Conservation (phyloP, 257 asterid species). For the Plantago major region DNA sequence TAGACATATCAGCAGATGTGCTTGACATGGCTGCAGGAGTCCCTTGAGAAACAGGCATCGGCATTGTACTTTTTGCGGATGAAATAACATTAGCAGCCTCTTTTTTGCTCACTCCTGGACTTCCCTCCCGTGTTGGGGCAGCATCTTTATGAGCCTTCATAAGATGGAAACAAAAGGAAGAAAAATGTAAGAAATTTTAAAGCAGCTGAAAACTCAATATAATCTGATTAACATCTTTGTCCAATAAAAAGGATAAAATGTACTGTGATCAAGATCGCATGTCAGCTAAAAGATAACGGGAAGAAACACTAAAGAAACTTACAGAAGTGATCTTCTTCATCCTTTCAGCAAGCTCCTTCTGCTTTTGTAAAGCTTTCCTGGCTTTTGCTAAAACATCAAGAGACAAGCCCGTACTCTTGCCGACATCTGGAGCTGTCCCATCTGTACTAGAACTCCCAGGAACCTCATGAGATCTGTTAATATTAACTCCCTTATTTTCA, state of each 20-base stretch:
- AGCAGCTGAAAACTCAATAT: background rate
- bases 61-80: constrained; percentile 32
- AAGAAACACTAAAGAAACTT: constrained; percentile 29
- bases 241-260: constrained; percentile 6
- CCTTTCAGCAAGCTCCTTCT: constrained; percentile 69
- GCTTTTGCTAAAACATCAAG: constrained; percentile 89
- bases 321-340: constrained; percentile 71
- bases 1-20: constrained; percentile 26
- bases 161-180: background rate
- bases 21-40: constrained; percentile 29
- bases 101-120: constrained; percentile 38
- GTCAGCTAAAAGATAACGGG: background rate
- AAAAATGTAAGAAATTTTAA: background rate
- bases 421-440: constrained; percentile 70
- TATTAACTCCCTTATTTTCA: constrained; percentile 99
- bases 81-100: constrained; percentile 32
- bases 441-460: constrained; percentile 99
- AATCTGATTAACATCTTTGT: background rate
- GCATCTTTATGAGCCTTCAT: constrained; percentile 63
- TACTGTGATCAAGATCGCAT: background rate
- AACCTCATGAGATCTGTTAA: constrained; percentile 98
- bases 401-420: constrained; percentile 71
- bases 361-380: constrained; percentile 74
- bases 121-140: constrained; percentile 39
- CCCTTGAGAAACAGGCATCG: constrained; percentile 30